Base-by-base conservation (phyloP, 1,284 basidiomycete species). In the Fomitopsis pinicola region DNA sequence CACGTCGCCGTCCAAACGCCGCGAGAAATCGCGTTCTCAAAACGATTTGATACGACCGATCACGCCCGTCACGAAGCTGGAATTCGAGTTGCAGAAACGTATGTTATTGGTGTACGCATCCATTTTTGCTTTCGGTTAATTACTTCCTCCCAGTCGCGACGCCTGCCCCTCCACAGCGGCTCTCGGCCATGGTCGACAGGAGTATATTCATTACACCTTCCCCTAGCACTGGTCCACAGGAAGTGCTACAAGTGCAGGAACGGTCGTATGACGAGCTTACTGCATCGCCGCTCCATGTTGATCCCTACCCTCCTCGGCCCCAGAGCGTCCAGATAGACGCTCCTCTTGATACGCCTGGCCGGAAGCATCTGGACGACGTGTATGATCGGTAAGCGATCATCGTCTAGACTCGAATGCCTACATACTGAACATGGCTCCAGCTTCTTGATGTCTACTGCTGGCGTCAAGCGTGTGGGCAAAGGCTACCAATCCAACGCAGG, bases 371-470 rank as follows among this genome's bases (percentile, higher is more conserved):
- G 28, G 89, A 91, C 74, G 82, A 82, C 57, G 86, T 88, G 12
- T 91, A 91, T 64, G 89, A 92, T 66, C 82, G 87, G 72, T 73
- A 35, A 48, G 70, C 58, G 52, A 10, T 14, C 33, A 22, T 8
- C 46, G 12, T 15, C 28, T 50, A 30, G 5, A 10, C 22, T 19
- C 4, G 2, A 30, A 14, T 17, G 9, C 15, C 17, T 2, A 5
- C 4, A 14, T 50, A 30, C 26, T 50, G 48, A 50, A 22, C 28
- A 1, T 15, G 4, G 2, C 45, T 9, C 2, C 30, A 72, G 72
- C 44, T 87, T 91, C 77, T 77, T 92, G 35, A 89, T 90, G 87
- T 86, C 88, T 8, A 88, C 88, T 0, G 83, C 85, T 5, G 86
- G 87, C 35, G 87, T 91, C 44, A 90, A 86, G 69, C 86, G 89